Evolutionary conservation across 345 rosid species (phyloP), one percentile per base, ranked within the genome.

Genomic region (Brassica rapa): DNA sequence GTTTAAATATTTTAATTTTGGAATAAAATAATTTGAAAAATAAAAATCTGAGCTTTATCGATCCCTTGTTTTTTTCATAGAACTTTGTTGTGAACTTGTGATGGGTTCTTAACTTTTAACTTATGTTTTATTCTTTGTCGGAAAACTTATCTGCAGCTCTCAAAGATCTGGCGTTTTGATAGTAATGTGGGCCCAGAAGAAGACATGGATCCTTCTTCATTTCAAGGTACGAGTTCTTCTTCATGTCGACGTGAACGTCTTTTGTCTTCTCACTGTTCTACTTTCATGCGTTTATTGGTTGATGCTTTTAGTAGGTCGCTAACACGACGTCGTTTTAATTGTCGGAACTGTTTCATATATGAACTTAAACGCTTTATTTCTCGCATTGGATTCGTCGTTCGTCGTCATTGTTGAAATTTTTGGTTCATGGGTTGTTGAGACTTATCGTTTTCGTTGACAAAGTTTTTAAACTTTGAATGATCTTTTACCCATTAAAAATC

Each of bases 151-250:
- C 8, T 56, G 68, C 51, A 78, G 81, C 84, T 77, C 63, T 60
- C 73, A 37, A 72, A 78, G 83, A 81, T 46, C 69, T 81, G 83
- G 82, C 81, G 77, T 67, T 82, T 77, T 66, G 82, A 62, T 82
- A 55, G 83, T 65, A 88, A 84, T 86, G 87, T 84, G 79, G 81
- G 83, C 81, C 80, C 84, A 61, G 76, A 64, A 6, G 41, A 66
- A 6, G 41, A 63, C 51, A 81, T 82, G 73, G 88, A 85, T 80
- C 78, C 78, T 77, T 84, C 85, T 37, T 71, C 88, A 62, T 69
- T 81, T 66, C 49, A 84, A 76, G 74, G 78, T 83, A 77, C 23
- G 68, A 53, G 62, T 49, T 73, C 43, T 8, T 32, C 67, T 32
- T 15, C 76, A 43, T 62, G 70, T 65, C 80, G 73, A 74, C 76